Evolutionary conservation across 2,329 filamentous ascomycete genomes (phyloP), one percentile per base, ranked within the genome.

Genomic region (Kalmusia sp.): DNA sequence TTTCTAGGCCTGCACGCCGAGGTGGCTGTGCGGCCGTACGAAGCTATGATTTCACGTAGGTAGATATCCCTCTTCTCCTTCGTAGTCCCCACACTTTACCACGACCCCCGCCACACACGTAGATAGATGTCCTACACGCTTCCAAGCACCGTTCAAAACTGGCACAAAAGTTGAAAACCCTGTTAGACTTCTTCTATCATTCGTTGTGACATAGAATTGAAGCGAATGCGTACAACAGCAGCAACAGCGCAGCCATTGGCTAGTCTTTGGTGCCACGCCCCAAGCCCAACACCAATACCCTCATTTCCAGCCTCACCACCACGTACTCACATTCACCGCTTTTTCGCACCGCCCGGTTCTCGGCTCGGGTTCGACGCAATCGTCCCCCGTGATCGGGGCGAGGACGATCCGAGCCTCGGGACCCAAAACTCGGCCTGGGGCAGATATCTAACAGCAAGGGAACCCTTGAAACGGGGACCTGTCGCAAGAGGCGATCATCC

Each of bases 11-110:
- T 40, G 49, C 54, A 56, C 54, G 49, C 50, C 27, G 35, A 6
- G 14, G 8, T 35, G 43, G 40, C 31, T 34, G 49, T 56, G 53
- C 53, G 54, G 49, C 54, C 49, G 44, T 31, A 55, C 24, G 52
- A 55, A 44, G 49, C 38, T 43, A 47, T 30, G 48, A 49, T 11
- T 41, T 24, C 19, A 39, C 31, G 39, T 34, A 30, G 33, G 39
- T 46, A 43, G 48, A 41, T 44, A 44, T 51, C 38, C 39, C 38
- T 24, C 19, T 44, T 37, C 37, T n/a, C n/a, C n/a, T n/a, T n/a
- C n/a, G n/a, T n/a, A n/a, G n/a, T n/a, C 35, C 33, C 35, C 35
- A 15, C 31, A n/a, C 31, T 28, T 22, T 45, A 25, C 24, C 27
- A 38, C 8, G 17, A 11, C 17, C 17, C n/a, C 15, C 28, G 24